Evolutionary conservation across 768 basidiomycete species (phyloP).

Genomic region (Podaxis sp.): DNA sequence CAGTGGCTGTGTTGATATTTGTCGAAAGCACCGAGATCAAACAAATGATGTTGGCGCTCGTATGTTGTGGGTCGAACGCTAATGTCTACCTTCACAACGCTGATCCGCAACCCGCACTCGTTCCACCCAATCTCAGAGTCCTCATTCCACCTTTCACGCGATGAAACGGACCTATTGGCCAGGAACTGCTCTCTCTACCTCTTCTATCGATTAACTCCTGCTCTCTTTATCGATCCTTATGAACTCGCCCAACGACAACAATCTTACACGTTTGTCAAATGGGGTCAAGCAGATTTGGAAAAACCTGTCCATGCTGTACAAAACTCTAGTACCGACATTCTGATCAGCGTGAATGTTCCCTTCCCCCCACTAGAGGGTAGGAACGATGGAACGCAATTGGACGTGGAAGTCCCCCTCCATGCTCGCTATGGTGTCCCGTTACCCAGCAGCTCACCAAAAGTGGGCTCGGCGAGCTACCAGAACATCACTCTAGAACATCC

Average conservation of each 20-base stretch:
- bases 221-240: constrained; percentile 8
- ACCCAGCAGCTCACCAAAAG: background rate
- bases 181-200: constrained; percentile 6
- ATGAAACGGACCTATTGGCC: background rate
- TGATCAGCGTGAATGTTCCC: background rate
- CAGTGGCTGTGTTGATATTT: background rate
- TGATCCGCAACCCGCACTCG: background rate
- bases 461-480: background rate
- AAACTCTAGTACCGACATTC: background rate
- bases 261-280: constrained; percentile 9
- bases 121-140: constrained; percentile 7
- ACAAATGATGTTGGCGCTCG: background rate
- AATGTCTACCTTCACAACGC: background rate
- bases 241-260: constrained; percentile 11
- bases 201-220: background rate
- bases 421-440: constrained; percentile 7
- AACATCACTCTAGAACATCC: background rate
- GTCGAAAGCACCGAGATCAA: background rate
- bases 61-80: background rate
- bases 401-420: constrained; percentile 10
- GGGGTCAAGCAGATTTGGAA: constrained; percentile 8
- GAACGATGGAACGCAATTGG: background rate
- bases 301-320: constrained; percentile 6
- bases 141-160: background rate
- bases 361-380: background rate